phyloP scores from a whole-genome alignment of 2,329 filamentous ascomycete genomes.

The Epichloe coenophiala region DNA sequence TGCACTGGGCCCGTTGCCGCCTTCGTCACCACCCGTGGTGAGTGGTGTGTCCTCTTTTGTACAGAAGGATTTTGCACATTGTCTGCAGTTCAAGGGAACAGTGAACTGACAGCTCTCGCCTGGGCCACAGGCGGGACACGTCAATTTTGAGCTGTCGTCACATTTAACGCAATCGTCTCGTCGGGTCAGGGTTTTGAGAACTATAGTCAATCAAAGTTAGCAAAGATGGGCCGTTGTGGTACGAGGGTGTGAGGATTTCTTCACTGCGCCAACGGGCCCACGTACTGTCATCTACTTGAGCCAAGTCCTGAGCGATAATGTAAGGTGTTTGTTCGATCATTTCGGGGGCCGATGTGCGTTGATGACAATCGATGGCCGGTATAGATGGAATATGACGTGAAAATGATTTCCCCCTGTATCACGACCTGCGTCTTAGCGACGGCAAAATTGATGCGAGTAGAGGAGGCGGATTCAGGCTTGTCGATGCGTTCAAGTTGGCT shows the following conservation, averaged over 20 bases:
- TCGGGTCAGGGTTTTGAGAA: conserved; percentile 20
- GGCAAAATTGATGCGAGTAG: neutral
- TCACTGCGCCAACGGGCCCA: neutral
- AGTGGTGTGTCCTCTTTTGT: conserved; percentile 15
- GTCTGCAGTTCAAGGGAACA: conserved; percentile 29
- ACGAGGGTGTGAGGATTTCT: neutral
- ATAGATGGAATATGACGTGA: neutral
- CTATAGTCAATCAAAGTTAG: conserved; percentile 7
- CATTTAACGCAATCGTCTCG: conserved; percentile 34
- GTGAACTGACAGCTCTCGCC: conserved; percentile 32
- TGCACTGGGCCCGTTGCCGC: conserved; percentile 44
- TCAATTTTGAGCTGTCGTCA: conserved; percentile 24
- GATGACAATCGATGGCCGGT: conserved; percentile 1
- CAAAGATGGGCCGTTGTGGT: neutral
- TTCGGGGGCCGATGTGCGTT: neutral
- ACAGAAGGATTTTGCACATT: conserved; percentile 36
- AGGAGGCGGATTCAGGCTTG: neutral
- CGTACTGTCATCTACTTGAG: conserved; percentile 19
- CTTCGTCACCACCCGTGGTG: conserved; percentile 7
- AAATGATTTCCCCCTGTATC: neutral
- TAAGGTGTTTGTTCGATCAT: conserved; percentile 7
- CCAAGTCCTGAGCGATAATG: conserved; percentile 14
- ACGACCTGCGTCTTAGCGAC: neutral
- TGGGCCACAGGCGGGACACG: conserved; percentile 31
- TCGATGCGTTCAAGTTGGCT: neutral